Conservation (phyloP, 2,329 filamentous ascomycete species). For the Periconia sp. region DNA sequence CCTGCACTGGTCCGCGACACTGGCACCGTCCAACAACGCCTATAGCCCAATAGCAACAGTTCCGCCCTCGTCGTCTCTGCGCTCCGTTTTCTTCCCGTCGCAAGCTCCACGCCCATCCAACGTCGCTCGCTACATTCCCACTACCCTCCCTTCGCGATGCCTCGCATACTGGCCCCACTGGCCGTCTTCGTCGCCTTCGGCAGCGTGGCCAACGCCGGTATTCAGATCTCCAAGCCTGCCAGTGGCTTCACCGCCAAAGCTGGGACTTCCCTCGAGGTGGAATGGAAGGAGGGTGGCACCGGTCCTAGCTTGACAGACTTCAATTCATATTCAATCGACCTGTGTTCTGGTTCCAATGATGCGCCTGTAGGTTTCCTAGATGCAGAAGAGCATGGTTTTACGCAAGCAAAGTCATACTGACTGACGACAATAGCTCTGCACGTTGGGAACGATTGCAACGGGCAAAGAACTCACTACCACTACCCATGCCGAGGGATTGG, state of each 20-base stretch:
- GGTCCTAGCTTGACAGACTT: conserved; percentile 55
- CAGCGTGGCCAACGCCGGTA: conserved; percentile 52
- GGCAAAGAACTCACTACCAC: conserved; percentile 49
- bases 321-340: conserved; percentile 58
- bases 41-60: neutral
- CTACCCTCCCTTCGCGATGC: conserved; percentile 22
- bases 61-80: conserved; percentile 1
- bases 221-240: conserved; percentile 57
- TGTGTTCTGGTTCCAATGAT: conserved; percentile 63
- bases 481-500: conserved; percentile 41
- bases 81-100: neutral
- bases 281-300: conserved; percentile 59
- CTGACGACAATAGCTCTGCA: neutral
- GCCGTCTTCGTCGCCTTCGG: conserved; percentile 41
- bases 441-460: conserved; percentile 42
- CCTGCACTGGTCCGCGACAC: conserved; percentile 1
- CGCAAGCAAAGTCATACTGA: conserved; percentile 1
- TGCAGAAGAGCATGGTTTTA: conserved; percentile 3
- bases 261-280: conserved; percentile 55
- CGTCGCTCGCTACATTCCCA: conserved; percentile 20
- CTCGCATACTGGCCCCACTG: conserved; percentile 27
- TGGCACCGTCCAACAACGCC: too few species aligned
- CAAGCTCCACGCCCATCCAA: neutral
- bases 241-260: conserved; percentile 54
- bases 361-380: conserved; percentile 31